Base-by-base conservation (phyloP, 2,329 filamentous ascomycete genomes). In the Xylaria sp. region DNA sequence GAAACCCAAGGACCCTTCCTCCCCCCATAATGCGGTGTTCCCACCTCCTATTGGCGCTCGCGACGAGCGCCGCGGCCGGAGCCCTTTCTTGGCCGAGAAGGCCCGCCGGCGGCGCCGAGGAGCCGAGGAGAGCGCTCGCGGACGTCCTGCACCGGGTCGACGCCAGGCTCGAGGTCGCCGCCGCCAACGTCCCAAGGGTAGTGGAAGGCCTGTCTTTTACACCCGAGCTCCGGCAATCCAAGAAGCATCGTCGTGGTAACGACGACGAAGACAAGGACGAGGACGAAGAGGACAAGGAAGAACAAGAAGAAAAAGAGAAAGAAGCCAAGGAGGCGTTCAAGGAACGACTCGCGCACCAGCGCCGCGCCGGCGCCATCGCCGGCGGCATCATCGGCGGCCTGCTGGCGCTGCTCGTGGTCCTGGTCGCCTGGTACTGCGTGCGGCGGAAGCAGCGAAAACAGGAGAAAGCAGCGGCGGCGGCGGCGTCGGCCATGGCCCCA, bases 311-410 rank as follows among this genome's bases (percentile, higher is more conserved):
- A 19, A 2, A 48, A 16, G 17, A 50, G 2, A 13, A 34, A 34
- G 24, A 26, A 26, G 24, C 24, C 24, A 5, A 26, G 24, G 24
- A 26, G n/a, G n/a, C n/a, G n/a, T n/a, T n/a, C n/a, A n/a, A n/a
- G n/a, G n/a, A n/a, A n/a, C n/a, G 21, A 37, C 17, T 9, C 19
- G 11, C 29, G 7, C 38, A 34, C 16, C 24, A 44, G n/a, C 18
- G 44, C 21, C 39, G 53, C n/a, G 48, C 41, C 24, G 41, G 43
- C n/a, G 44, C 24, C 5, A 56, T 65, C 48, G 63, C 54, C 7
- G 47, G 53, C 18, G 53, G 50, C 2, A 39, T 63, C 7, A 11
- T 64, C 17, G 65, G 62, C 38, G 58, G 52, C n/a, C 9, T 67
- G 2, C n/a, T 59, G 1, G 17, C 24, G 7, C n/a, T 64, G 1